Percentiles rank a stretch among this genome's conserved stretches.
phyloP scores from a whole-genome alignment of 225 moss, liverwort and hornwort species.

The Pleurozium schreberi region DNA sequence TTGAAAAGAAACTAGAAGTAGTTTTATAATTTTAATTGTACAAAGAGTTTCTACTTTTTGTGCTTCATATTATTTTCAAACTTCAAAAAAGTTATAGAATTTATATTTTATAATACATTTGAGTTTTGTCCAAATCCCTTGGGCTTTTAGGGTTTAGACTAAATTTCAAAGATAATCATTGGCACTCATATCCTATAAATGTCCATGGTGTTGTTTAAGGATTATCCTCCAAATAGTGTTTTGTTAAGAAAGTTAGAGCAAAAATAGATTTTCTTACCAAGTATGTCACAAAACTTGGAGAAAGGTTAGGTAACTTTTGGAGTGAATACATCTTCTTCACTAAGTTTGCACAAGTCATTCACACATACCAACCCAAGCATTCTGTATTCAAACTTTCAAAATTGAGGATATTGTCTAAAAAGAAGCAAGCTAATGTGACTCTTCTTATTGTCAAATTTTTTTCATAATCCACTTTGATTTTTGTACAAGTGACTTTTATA shows the following conservation, averaged over 20 bases:
- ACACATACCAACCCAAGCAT: not conserved
- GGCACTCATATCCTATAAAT: not conserved
- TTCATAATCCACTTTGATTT: no score
- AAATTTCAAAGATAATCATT: no score
- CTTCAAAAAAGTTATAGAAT: no score
- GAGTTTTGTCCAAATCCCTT: no score
- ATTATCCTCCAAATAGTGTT: not conserved
- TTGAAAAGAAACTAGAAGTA: no score
- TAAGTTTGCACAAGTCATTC: rapidly evolving
- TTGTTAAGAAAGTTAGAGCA: no score
- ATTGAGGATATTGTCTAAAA: rapidly evolving
- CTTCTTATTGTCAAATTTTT: not conserved
- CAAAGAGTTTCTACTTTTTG: no score
- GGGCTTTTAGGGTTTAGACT: no score
- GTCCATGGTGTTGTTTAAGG: rapidly evolving
- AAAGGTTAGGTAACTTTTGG: not conserved
- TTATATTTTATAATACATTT: no score
- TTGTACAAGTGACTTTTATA: rapidly evolving
- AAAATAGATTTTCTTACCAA: no score
- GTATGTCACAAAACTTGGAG: rapidly evolving
- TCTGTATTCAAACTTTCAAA: rapidly evolving
- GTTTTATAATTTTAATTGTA: no score
- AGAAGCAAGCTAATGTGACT: not conserved
- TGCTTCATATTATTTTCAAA: no score
- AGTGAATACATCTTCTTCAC: not conserved